Conservation (phyloP, 2,329 filamentous ascomycete genomes). For the Nemania bipapillata region DNA sequence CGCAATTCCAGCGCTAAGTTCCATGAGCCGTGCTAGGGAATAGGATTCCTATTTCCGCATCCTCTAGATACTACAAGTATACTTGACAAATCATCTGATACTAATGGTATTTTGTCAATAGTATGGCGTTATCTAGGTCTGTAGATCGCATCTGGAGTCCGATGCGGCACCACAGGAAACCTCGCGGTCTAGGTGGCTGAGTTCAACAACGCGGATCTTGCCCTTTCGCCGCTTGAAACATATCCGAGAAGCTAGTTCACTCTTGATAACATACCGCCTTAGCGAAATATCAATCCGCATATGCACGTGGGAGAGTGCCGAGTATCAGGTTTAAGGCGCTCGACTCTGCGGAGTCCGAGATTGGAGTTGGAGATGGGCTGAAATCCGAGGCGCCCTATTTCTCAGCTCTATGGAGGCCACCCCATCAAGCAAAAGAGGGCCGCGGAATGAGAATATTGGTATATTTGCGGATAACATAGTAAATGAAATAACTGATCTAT, state of each 20-base stretch:
- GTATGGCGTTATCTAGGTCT: neutral
- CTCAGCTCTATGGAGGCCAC: neutral
- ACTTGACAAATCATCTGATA: neutral
- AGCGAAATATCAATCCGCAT: neutral
- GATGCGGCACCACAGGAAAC: neutral
- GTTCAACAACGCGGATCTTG: neutral
- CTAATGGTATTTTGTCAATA: neutral
- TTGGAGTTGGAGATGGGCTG: neutral
- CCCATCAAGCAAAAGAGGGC: too few relatives aligned
- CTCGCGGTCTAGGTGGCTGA: neutral
- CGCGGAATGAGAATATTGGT: neutral
- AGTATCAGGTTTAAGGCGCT: neutral
- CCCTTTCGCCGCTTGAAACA: neutral
- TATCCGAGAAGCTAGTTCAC: neutral
- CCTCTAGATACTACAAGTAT: neutral
- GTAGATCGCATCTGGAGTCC: neutral
- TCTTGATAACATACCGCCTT: neutral
- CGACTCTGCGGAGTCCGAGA: conserved; percentile 3
- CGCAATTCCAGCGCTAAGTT: neutral
- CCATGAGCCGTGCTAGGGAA: neutral
- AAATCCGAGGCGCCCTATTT: neutral
- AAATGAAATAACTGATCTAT: conserved; percentile 14
- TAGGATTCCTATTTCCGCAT: neutral
- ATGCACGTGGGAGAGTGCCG: neutral
- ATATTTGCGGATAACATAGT: neutral